phyloP scores from a whole-genome alignment of 2,329 filamentous ascomycete genomes.

The Colletotrichum horii region DNA sequence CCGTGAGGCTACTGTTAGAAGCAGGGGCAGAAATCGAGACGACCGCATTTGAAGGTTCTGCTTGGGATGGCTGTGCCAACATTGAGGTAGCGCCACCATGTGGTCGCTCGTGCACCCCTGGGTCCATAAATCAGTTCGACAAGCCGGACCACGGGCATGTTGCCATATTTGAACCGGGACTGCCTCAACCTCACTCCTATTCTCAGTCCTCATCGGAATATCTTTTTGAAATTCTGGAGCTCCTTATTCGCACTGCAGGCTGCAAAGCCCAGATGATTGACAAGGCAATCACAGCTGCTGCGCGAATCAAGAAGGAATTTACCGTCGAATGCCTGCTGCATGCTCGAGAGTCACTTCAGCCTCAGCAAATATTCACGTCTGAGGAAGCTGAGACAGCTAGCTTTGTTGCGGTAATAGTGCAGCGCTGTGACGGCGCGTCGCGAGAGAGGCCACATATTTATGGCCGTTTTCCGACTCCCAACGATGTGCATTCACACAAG shows the following conservation, averaged over 20 bases:
- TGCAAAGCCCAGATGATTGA: not conserved
- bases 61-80: not conserved
- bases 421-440: not conserved
- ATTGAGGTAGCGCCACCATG: not conserved
- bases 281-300: not conserved
- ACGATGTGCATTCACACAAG: not conserved
- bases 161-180: not conserved
- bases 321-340: not conserved
- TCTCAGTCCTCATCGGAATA: not conserved
- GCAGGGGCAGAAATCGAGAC: slow-evolving; percentile 26
- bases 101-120: not conserved
- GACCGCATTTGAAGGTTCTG: not conserved
- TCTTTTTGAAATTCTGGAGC: slow-evolving; percentile 23
- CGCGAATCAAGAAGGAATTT: not conserved
- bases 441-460: not conserved
- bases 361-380: not conserved
- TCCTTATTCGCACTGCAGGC: slow-evolving; percentile 20
- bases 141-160: not conserved
- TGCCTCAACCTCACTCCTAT: not conserved
- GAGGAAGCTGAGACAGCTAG: not conserved
- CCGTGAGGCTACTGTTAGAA: slow-evolving; percentile 29
- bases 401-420: not conserved
- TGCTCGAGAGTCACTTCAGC: not conserved
- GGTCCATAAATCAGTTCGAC: not conserved
- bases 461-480: not conserved